A percentile compares a stretch with the other conserved stretches of the same genome.
Evolutionary conservation across 805 yeast genomes (phyloP).

Genomic region (Yarrowia porcina): DNA sequence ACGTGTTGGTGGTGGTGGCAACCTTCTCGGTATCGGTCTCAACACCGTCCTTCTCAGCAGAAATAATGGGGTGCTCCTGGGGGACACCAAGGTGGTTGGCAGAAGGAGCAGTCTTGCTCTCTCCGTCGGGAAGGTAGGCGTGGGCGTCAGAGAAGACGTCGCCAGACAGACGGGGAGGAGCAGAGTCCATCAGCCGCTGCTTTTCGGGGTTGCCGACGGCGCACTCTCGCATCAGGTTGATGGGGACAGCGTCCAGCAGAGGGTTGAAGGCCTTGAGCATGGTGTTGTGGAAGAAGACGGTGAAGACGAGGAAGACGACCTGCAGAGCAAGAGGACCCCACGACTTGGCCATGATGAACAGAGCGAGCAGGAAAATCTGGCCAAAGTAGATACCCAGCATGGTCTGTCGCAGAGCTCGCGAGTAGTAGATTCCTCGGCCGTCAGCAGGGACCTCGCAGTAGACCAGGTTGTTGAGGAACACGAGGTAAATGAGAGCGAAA

Average conservation of each 20-base stretch:
- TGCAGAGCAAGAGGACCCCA: constrained; percentile 92
- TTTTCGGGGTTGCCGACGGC: not conserved
- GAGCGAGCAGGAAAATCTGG: constrained; percentile 78
- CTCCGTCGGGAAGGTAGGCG: constrained; percentile 17
- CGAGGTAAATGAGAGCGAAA: constrained; percentile 68
- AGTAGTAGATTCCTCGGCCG: constrained; percentile 77
- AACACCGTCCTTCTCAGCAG: not conserved
- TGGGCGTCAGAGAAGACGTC: constrained; percentile 21
- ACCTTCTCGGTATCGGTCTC: constrained; percentile 6
- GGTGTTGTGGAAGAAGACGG: constrained; percentile 66
- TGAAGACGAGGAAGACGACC: constrained; percentile 58
- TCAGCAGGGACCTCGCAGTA: constrained; percentile 71
- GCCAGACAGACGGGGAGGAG: constrained; percentile 17
- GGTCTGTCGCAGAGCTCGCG: constrained; percentile 84
- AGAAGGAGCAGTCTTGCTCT: not conserved
- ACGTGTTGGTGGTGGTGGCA: constrained; percentile 13
- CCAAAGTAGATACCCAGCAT: constrained; percentile 85
- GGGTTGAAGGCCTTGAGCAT: constrained; percentile 64
- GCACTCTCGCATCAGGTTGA: constrained; percentile 34
- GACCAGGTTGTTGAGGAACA: constrained; percentile 71
- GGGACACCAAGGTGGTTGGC: not conserved
- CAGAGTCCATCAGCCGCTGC: constrained; percentile 1
- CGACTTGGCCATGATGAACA: constrained; percentile 84
- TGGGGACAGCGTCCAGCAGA: constrained; percentile 45
- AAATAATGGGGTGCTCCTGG: not conserved